A percentile compares a stretch with the other conserved stretches of the same genome.
These are phyloP conservation scores for Microbotryum violaceum DNA, from an alignment of 1,284 basidiomycete species.

Conservation along the genomic window DNA sequence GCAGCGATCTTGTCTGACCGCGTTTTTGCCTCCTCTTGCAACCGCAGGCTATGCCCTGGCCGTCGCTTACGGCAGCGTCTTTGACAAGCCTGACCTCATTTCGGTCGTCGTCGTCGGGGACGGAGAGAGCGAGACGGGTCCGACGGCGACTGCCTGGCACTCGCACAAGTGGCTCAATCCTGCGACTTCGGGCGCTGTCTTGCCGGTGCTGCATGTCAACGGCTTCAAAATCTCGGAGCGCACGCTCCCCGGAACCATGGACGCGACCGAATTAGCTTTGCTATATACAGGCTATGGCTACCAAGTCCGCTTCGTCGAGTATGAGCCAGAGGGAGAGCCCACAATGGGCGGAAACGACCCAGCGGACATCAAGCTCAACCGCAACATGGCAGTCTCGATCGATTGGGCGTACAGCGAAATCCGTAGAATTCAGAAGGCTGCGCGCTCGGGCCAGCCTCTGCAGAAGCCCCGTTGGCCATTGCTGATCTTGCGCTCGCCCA, in stretches of 20 bases:
- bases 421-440: slow-evolving; percentile 63
- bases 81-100: slow-evolving; percentile 80
- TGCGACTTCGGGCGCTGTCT: slow-evolving; percentile 77
- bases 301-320: slow-evolving; percentile 71
- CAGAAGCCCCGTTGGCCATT: slow-evolving; percentile 74
- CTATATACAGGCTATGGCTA: slow-evolving; percentile 62
- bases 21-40: slow-evolving; percentile 8
- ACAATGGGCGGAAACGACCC: slow-evolving; percentile 39
- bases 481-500: slow-evolving; percentile 71
- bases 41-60: slow-evolving; percentile 51
- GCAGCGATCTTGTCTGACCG: not conserved
- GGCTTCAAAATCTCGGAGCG: slow-evolving; percentile 80
- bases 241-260: slow-evolving; percentile 84
- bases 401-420: slow-evolving; percentile 53
- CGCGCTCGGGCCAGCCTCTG: slow-evolving; percentile 63
- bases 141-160: slow-evolving; percentile 61
- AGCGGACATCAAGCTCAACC: slow-evolving; percentile 45
- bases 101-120: slow-evolving; percentile 73
- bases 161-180: slow-evolving; percentile 79
- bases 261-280: slow-evolving; percentile 64
- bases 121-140: slow-evolving; percentile 79
- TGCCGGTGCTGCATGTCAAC: slow-evolving; percentile 70
- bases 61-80: slow-evolving; percentile 61
- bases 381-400: slow-evolving; percentile 62
- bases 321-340: slow-evolving; percentile 41